phyloP scores from a whole-genome alignment of 768 basidiomycete species.

The Trametes maxima region DNA sequence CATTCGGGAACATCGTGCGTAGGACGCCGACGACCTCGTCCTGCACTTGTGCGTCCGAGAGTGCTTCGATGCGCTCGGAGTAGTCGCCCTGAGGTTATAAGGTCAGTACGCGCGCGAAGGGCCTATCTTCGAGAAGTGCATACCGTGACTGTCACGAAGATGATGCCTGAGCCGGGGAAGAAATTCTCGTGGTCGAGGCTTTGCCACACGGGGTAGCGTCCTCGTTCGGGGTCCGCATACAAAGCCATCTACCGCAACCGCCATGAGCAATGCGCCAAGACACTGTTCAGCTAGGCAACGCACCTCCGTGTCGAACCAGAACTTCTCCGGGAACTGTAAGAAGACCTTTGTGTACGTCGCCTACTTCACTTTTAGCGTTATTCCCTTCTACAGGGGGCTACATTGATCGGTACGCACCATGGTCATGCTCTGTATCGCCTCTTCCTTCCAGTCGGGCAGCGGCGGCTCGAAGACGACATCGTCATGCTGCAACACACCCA shows the following conservation, averaged over 20 bases:
- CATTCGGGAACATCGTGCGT: slow-evolving; percentile 54
- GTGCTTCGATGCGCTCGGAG: slow-evolving; percentile 54
- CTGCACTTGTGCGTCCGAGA: slow-evolving; percentile 50
- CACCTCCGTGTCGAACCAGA: slow-evolving; percentile 57
- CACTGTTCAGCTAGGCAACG: neutral
- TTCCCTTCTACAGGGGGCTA: no score
- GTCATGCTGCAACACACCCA: slow-evolving; percentile 66
- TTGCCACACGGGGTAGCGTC: slow-evolving; percentile 70
- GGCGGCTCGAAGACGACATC: slow-evolving; percentile 58
- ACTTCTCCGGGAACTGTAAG: slow-evolving; percentile 60
- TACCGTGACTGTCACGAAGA: slow-evolving; percentile 55
- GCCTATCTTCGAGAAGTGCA: slow-evolving; percentile 9
- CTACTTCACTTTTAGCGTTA: slow-evolving; percentile 30
- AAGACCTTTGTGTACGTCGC: slow-evolving; percentile 71
- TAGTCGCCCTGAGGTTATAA: slow-evolving; percentile 50
- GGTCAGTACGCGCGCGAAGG: neutral
- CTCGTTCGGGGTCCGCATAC: slow-evolving; percentile 59
- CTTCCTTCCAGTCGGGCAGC: slow-evolving; percentile 62
- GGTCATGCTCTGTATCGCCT: slow-evolving; percentile 61
- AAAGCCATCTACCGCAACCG: slow-evolving; percentile 46
- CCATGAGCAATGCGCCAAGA: neutral
- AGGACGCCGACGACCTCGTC: slow-evolving; percentile 56
- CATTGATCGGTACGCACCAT: no score
- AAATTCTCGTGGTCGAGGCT: slow-evolving; percentile 59
- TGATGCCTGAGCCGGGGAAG: slow-evolving; percentile 60